These are phyloP conservation scores for Tympanopsis confertula DNA, from an alignment of 2,329 filamentous ascomycete species.

Conservation along the genomic window DNA sequence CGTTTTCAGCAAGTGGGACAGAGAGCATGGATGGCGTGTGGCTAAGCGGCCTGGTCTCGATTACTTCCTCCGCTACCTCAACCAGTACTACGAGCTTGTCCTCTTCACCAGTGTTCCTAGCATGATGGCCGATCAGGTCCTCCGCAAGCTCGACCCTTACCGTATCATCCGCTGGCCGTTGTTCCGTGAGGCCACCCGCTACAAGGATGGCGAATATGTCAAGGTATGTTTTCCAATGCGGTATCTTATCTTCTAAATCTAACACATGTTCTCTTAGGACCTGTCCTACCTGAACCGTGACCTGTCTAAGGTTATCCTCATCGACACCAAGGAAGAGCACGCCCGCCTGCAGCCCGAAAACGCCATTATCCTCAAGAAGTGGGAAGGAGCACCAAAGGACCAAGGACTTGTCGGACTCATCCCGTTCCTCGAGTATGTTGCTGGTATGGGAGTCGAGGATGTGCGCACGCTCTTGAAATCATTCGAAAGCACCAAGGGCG, in stretches of 20 bases:
- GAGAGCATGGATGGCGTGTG: slow-evolving; percentile 87
- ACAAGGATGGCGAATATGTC: slow-evolving; percentile 88
- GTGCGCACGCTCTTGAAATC: slow-evolving; percentile 77
- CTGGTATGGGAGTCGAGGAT: slow-evolving; percentile 83
- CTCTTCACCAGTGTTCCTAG: slow-evolving; percentile 86
- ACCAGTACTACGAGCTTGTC: slow-evolving; percentile 95
- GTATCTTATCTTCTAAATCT: neutral
- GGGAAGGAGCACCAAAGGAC: slow-evolving; percentile 74
- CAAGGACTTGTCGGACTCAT: slow-evolving; percentile 80
- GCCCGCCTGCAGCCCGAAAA: slow-evolving; percentile 91
- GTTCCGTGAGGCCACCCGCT: slow-evolving; percentile 92
- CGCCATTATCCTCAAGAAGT: slow-evolving; percentile 80
- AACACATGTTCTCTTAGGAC: slow-evolving; percentile 42
- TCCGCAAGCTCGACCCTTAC: slow-evolving; percentile 90
- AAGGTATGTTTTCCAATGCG: slow-evolving; percentile 52
- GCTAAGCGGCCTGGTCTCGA: slow-evolving; percentile 92
- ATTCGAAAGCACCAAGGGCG: slow-evolving; percentile 72
- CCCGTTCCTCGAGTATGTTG: slow-evolving; percentile 93
- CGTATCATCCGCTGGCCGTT: slow-evolving; percentile 79
- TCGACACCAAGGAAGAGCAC: slow-evolving; percentile 76
- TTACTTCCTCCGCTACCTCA: slow-evolving; percentile 93
- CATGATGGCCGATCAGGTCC: slow-evolving; percentile 72
- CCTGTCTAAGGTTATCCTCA: slow-evolving; percentile 84
- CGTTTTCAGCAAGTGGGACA: slow-evolving; percentile 86
- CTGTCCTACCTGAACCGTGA: slow-evolving; percentile 96